A percentile compares a stretch with the other conserved stretches of the same genome.
Conservation (phyloP, 2,329 filamentous ascomycete species). For the Ophiostoma pallidulum region DNA sequence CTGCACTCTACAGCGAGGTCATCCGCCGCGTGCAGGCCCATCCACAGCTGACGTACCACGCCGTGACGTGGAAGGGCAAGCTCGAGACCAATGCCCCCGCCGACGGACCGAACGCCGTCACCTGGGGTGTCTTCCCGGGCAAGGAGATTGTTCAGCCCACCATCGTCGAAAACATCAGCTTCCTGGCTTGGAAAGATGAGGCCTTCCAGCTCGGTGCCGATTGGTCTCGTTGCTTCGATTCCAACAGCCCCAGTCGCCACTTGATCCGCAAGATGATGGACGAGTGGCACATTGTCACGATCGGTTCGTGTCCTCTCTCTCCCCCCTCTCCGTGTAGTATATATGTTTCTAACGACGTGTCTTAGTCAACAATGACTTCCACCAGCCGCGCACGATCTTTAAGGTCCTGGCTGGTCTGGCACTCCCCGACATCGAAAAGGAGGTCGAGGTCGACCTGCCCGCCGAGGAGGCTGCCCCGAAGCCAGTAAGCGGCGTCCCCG, state of each 20-base stretch:
- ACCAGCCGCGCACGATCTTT: conserved; percentile 72
- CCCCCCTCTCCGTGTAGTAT: neutral
- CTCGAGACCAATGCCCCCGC: conserved; percentile 76
- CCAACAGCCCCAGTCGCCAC: conserved; percentile 63
- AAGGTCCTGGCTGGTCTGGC: conserved; percentile 71
- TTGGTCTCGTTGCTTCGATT: conserved; percentile 86
- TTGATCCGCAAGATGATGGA: conserved; percentile 79
- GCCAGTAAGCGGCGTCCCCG: neutral
- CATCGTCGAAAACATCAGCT: conserved; percentile 97
- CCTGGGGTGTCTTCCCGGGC: conserved; percentile 97
- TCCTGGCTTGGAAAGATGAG: conserved; percentile 97
- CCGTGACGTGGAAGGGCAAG: conserved; percentile 73
- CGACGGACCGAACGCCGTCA: conserved; percentile 93
- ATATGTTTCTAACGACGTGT: neutral
- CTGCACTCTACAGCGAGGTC: conserved; percentile 67
- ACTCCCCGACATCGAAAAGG: conserved; percentile 52
- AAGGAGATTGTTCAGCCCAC: conserved; percentile 99
- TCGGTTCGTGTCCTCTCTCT: conserved; percentile 50
- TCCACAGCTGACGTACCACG: conserved; percentile 85
- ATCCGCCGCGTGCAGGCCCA: conserved; percentile 68
- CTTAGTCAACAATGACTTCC: conserved; percentile 94
- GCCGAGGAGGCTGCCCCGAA: conserved; percentile 10
- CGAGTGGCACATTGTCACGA: conserved; percentile 89
- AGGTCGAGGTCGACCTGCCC: conserved; percentile 25
- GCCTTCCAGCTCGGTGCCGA: conserved; percentile 87